phyloP scores from a whole-genome alignment of 371 early-diverging fungal species.

The Lichtheimia ornata region DNA sequence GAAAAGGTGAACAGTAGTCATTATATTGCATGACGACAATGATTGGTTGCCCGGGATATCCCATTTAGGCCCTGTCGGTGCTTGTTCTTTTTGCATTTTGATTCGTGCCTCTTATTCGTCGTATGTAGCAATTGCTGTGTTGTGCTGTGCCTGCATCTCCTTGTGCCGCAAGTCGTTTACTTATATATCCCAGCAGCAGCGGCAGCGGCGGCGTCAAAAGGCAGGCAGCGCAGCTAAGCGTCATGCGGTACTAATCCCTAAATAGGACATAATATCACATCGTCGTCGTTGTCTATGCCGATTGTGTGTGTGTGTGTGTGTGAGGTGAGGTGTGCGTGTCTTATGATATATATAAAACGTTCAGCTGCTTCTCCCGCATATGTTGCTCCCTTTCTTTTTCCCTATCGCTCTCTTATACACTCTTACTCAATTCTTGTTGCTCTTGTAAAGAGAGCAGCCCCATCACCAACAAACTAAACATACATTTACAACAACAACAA shows the following conservation, averaged over 20 bases:
- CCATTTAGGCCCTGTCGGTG: neutral
- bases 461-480: too few species aligned
- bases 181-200: too few species aligned
- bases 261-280: conserved; percentile 1
- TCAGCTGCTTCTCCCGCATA: neutral
- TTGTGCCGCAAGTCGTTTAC: neutral
- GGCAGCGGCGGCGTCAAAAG: too few species aligned
- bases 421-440: neutral
- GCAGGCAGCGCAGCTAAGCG: neutral
- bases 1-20: neutral
- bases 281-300: neutral
- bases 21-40: neutral
- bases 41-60: conserved; percentile 2
- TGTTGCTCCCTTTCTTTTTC: neutral
- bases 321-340: neutral
- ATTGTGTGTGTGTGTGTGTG: neutral
- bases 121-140: neutral
- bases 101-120: neutral
- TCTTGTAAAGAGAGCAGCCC: neutral
- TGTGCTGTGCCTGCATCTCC: conserved; percentile 1
- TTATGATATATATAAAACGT: neutral
- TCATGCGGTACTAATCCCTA: conserved; percentile 10
- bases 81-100: neutral
- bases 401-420: neutral
- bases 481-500: too few species aligned